A percentile compares a stretch with the other conserved stretches of the same genome.
Conservation (phyloP, 768 basidiomycete species). For the Mycena alexandri region DNA sequence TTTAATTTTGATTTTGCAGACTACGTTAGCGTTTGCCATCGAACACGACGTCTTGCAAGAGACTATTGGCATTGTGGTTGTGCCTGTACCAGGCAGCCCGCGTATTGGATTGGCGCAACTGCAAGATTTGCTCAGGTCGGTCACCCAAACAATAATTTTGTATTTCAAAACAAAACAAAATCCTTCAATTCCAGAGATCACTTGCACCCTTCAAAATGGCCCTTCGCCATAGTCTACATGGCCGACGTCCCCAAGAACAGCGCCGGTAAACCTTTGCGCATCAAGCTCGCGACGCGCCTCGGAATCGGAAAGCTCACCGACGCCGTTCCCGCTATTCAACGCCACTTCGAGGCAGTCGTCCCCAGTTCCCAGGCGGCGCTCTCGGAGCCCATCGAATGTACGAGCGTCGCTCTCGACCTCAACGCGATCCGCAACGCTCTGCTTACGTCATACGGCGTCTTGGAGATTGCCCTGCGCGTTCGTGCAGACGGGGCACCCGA, state of each 20-base stretch:
- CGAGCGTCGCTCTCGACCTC: conserved; percentile 47
- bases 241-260: conserved; percentile 61
- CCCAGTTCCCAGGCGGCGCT: conserved; percentile 50
- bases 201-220: conserved; percentile 65
- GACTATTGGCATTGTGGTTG: conserved; percentile 59
- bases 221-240: conserved; percentile 62
- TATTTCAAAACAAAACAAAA: neutral
- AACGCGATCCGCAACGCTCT: conserved; percentile 46
- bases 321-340: conserved; percentile 46
- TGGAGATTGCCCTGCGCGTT: conserved; percentile 51
- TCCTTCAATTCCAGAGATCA: conserved; percentile 47
- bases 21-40: conserved; percentile 57
- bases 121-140: conserved; percentile 56
- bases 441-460: conserved; percentile 44
- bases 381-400: conserved; percentile 54
- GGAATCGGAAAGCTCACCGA: conserved; percentile 53
- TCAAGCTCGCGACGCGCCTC: conserved; percentile 58
- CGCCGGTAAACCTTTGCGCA: conserved; percentile 62
- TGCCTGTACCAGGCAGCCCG: conserved; percentile 49
- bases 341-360: conserved; percentile 57
- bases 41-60: conserved; percentile 64
- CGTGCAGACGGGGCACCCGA: conserved; percentile 50
- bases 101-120: conserved; percentile 57
- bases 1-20: conserved; percentile 40
- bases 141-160: neutral